These are phyloP conservation scores for Sporisorium reilianum DNA, from an alignment of 1,284 basidiomycete species.

Conservation along the genomic window DNA sequence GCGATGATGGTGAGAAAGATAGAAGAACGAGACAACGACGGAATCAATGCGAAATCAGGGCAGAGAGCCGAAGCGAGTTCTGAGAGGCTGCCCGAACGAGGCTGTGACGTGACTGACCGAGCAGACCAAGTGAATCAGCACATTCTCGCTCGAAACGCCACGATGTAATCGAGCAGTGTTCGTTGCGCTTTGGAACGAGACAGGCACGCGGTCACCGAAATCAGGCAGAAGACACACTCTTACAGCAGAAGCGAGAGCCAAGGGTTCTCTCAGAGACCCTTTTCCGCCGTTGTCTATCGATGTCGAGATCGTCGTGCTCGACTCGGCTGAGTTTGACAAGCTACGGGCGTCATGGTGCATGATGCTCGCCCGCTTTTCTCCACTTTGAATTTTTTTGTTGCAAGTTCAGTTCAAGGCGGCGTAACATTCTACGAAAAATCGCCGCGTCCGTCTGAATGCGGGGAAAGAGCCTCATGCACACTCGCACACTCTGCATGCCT, in stretches of 20 bases:
- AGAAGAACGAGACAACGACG: background rate
- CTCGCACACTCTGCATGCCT: background rate
- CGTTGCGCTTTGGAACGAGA: too few species aligned
- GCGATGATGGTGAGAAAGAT: background rate
- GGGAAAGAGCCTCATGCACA: background rate
- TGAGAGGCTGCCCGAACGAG: background rate
- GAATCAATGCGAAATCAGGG: background rate
- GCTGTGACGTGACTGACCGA: background rate
- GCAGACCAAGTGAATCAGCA: constrained; percentile 21
- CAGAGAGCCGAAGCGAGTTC: background rate
- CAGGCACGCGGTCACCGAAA: too few species aligned
- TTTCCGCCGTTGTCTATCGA: background rate
- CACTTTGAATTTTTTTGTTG: too few species aligned
- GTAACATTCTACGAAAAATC: background rate
- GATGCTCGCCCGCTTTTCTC: background rate
- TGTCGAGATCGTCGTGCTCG: too few species aligned
- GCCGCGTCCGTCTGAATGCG: background rate
- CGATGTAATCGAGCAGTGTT: constrained; percentile 15
- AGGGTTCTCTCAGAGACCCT: background rate
- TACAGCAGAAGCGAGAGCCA: background rate
- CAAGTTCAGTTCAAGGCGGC: background rate
- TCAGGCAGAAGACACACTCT: too few species aligned
- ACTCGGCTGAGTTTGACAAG: too few species aligned
- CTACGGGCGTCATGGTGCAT: constrained; percentile 3
- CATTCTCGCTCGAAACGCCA: too few species aligned